Base-by-base conservation (phyloP, 192 early-diverging fungal genomes). In the Spizellomyces punctatus region DNA sequence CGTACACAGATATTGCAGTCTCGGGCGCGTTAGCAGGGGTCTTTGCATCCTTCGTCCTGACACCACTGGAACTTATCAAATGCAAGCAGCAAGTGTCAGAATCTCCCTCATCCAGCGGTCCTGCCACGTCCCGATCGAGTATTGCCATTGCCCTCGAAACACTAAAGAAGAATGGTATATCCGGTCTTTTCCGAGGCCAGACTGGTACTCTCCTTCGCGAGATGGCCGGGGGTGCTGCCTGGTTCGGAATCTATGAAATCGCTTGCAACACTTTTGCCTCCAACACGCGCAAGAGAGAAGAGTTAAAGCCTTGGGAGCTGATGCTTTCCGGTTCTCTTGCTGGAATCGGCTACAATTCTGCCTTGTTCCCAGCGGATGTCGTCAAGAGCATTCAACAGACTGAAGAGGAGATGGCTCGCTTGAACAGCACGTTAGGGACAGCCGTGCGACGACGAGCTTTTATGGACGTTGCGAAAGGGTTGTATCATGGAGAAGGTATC, bases 221-320 rank as follows among this genome's bases (percentile, higher is more conserved):
- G 76, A 85, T 87, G 0, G 84, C 89, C 36, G 96, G 95, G 12
- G 92, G 94, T 21, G 94, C 88, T 10, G 91, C 89, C 42, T 98
- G 96, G 96, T 98, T 98, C 73, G 95, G 96, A 67, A 83, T 90
- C 0, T 98, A 98, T 66, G 96, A 98, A 79, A 74, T 88, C 36
- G 83, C 89, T 5, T 89, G 88, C 67, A 79, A 78, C 16, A 54
- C 62, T 54, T 79, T 91, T 81, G 72, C 89, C 67, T 57, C 66
- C 6, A 63, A 56, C 14, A 10, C 63, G 8, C 27, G 41, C 16
- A 22, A 10, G 19, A 12, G 58, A 43, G 78, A 84, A 8, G 91
- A 93, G 72, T 68, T 98, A 17, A 66, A 82, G 1, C 63, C 92
- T 0, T 80, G 75, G 36, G 83, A 94, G 57, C 81, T 98, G 56